phyloP scores from a whole-genome alignment of 208 protist species.

The Crithidia mellificae region DNA sequence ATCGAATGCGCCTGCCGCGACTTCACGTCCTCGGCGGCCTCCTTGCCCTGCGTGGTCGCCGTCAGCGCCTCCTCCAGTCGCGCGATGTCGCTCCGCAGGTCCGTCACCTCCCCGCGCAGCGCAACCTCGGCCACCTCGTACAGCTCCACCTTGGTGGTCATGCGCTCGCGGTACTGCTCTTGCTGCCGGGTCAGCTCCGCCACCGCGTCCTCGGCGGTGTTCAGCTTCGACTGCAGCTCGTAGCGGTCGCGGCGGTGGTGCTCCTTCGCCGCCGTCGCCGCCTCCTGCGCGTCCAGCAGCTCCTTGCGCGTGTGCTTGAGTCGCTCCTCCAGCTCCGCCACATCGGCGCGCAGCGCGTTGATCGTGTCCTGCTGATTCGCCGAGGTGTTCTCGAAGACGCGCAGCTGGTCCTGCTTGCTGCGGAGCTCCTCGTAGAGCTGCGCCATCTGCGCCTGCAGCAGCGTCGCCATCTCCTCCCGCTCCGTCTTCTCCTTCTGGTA shows the following conservation, averaged over 20 bases:
- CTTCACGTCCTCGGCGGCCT: conserved; percentile 37
- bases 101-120: conserved; percentile 48
- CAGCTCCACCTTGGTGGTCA: conserved; percentile 42
- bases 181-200: conserved; percentile 30
- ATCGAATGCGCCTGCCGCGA: conserved; percentile 45
- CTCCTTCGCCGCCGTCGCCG: conserved; percentile 39
- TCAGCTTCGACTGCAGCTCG: conserved; percentile 42
- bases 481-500: conserved; percentile 42
- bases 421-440: conserved; percentile 53
- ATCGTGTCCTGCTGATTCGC: conserved; percentile 42
- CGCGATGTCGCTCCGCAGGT: conserved; percentile 44
- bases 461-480: conserved; percentile 39
- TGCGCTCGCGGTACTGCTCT: conserved; percentile 42
- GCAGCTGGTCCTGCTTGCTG: conserved; percentile 36
- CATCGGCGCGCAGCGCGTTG: conserved; percentile 25
- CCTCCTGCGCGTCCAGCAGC: conserved; percentile 35
- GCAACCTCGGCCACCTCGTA: conserved; percentile 51
- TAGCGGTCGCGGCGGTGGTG: conserved; percentile 44
- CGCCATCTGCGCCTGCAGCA: conserved; percentile 49
- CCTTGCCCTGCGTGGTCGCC: conserved; percentile 27
- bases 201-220: conserved; percentile 43
- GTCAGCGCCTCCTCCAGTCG: conserved; percentile 41
- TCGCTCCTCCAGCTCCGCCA: conserved; percentile 34
- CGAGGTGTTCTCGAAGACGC: conserved; percentile 30
- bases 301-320: conserved; percentile 37